Evolutionary conservation across 139 green algal species (phyloP).

Genomic region (Chlamydomonas incerta): DNA sequence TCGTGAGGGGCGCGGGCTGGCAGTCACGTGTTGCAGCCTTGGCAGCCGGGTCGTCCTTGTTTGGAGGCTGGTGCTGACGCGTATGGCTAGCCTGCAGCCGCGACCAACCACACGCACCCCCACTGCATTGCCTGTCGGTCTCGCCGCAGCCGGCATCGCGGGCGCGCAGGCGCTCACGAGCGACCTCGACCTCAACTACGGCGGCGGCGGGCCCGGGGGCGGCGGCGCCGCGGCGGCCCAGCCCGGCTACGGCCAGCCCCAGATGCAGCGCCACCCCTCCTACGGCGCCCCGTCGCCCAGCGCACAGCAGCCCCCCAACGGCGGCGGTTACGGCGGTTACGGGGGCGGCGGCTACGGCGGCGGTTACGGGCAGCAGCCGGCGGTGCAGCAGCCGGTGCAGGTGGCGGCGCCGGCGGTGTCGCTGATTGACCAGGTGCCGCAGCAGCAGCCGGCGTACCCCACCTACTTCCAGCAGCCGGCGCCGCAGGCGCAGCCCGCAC

Average conservation of each 20-base stretch:
- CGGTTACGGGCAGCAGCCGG: constrained; percentile 43
- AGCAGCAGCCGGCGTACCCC: constrained; percentile 72
- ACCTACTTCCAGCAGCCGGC: constrained; percentile 55
- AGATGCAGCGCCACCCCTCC: background rate
- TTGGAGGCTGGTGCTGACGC: too few relatives aligned
- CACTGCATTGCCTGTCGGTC: too few relatives aligned
- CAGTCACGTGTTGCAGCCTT: too few relatives aligned
- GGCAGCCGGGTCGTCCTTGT: too few relatives aligned
- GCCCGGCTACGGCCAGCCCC: constrained; percentile 17
- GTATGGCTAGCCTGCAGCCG: too few relatives aligned
- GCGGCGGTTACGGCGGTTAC: constrained; percentile 1
- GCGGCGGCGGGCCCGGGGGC: constrained; percentile 35
- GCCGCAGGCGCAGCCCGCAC: background rate
- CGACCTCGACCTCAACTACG: constrained; percentile 54
- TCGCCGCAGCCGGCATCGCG: background rate
- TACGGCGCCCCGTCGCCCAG: constrained; percentile 3
- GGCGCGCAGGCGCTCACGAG: constrained; percentile 21
- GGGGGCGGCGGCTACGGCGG: constrained; percentile 46
- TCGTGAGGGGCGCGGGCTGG: too few relatives aligned
- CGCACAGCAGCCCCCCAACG: constrained; percentile 1
- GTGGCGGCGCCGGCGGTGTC: constrained; percentile 32
- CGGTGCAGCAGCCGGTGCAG: constrained; percentile 23
- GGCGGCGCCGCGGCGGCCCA: background rate
- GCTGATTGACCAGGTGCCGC: constrained; percentile 66
- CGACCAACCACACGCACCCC: too few relatives aligned